Conservation (phyloP, 1,284 basidiomycete species). For the Meira nashicola region DNA sequence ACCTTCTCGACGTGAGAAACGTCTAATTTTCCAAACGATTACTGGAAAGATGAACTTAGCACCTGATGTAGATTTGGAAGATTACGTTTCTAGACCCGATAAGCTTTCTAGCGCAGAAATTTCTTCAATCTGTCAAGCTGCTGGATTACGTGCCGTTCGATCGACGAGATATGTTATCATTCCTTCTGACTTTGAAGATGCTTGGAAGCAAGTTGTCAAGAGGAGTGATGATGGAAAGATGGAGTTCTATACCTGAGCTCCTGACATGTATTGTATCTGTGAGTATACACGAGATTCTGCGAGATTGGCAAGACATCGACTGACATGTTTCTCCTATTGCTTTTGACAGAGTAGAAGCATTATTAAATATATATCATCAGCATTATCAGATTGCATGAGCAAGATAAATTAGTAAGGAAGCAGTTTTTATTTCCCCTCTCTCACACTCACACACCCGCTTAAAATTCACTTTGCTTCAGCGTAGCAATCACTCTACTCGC, state of each 20-base stretch:
- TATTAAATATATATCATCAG: too few relatives aligned
- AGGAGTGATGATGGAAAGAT: conserved; percentile 48
- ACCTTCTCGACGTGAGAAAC: conserved; percentile 88
- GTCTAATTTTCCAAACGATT: conserved; percentile 96
- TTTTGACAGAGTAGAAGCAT: too few relatives aligned
- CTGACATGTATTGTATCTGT: neutral
- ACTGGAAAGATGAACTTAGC: conserved; percentile 97
- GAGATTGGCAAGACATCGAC: too few relatives aligned
- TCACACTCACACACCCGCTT: too few relatives aligned
- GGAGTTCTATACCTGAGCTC: conserved; percentile 48
- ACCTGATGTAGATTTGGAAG: conserved; percentile 96
- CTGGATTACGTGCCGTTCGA: conserved; percentile 93
- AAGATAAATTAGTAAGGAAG: too few relatives aligned
- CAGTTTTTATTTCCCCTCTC: too few relatives aligned
- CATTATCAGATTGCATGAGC: too few relatives aligned
- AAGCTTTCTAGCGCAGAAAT: conserved; percentile 93
- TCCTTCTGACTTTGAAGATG: conserved; percentile 73
- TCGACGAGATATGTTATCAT: conserved; percentile 97
- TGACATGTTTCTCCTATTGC: too few relatives aligned
- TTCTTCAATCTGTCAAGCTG: conserved; percentile 90
- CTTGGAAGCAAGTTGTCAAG: conserved; percentile 51
- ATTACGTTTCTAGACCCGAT: conserved; percentile 95
- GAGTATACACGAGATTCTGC: neutral
- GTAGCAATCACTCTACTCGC: too few relatives aligned
- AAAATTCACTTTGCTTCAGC: too few relatives aligned